Evolutionary conservation across 805 yeast genomes (phyloP), one percentile per base, ranked within the genome.

Genomic region (Scheffersomyces ergatensis): DNA sequence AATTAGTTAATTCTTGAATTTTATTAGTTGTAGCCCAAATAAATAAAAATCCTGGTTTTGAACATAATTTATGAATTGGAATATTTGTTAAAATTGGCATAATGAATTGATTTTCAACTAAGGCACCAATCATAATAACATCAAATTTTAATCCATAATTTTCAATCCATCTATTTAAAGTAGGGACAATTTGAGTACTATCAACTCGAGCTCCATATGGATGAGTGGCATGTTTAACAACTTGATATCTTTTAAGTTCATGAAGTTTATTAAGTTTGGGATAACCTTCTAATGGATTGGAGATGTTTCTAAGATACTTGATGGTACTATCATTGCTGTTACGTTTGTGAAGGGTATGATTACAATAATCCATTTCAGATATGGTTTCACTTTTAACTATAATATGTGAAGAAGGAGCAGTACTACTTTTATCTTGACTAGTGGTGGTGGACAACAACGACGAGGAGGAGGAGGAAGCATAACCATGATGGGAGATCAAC

Each of bases 41-140:
- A 54, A 85, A 88, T 19, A 89, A 57, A 45, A 89, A 83, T 1
- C 96, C 95, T 0, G 97, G 97, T 47, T 83, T 84, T 1, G 96
- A 76, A 40, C 93, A 80, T 24, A 90, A 65, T 52, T 72, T 80
- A 47, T 80, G 83, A 4, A 90, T 67, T 0, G 96, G 96, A 34
- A 89, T 63, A 48, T 75, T 77, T 1, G 76, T 63, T 18, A 90
- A 65, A 2, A 83, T 51, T 0, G 87, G 85, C 33, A 77, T 70
- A 15, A 85, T 67, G 40, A 85, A 74, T 53, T 82, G 89, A 53
- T 84, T 81, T 48, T 85, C 90, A 1, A 84, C 77, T 37, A 92
- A 68, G 2, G 93, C 92, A 1, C 96, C 95, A 40, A 90, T 80
- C 95, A 92, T 88, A 12, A 92, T 85, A 9, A 89, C 95, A 57